Percentiles rank a stretch among this genome's conserved stretches.
These are phyloP conservation scores for Solanum microdontum DNA, from an alignment of 257 asterid genomes.

Conservation along the genomic window DNA sequence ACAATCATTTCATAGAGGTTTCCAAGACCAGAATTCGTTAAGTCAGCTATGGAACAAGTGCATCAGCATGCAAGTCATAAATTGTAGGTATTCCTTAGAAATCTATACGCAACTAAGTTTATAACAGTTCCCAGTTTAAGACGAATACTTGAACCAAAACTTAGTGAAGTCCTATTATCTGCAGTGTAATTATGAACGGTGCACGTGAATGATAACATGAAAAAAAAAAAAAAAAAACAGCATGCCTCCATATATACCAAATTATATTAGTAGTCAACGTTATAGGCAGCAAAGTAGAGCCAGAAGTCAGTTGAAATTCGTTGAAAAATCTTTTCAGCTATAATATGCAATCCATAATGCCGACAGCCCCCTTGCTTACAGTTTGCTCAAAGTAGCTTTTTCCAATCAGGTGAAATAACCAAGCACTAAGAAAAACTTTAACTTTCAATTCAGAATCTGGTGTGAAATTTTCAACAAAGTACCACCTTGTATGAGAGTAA, in stretches of 20 bases:
- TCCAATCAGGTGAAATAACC: slow-evolving; percentile 18
- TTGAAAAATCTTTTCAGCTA: slow-evolving; percentile 22
- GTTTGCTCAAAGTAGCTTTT: slow-evolving; percentile 23
- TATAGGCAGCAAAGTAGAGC: slow-evolving; percentile 3
- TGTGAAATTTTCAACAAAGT: slow-evolving; percentile 12
- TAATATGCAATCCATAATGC: slow-evolving; percentile 4
- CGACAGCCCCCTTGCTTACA: slow-evolving; percentile 24
- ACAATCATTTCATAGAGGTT: background rate
- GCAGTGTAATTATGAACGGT: background rate
- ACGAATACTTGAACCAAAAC: background rate
- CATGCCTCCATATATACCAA: background rate
- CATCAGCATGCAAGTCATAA: background rate
- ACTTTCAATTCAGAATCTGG: background rate
- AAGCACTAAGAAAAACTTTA: slow-evolving; percentile 1
- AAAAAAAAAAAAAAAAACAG: background rate
- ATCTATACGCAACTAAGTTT: background rate
- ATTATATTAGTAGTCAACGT: slow-evolving; percentile 6
- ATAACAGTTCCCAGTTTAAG: background rate
- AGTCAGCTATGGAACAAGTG: background rate
- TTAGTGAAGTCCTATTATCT: background rate
- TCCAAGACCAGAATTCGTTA: background rate
- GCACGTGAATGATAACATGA: background rate
- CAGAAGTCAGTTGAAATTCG: slow-evolving; percentile 10
- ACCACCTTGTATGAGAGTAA: slow-evolving; percentile 18
- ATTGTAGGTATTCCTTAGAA: background rate